A percentile compares a stretch with the other conserved stretches of the same genome.
These are phyloP conservation scores for Carallia pectinifolia DNA, from an alignment of 345 rosid genomes.

Conservation along the genomic window DNA sequence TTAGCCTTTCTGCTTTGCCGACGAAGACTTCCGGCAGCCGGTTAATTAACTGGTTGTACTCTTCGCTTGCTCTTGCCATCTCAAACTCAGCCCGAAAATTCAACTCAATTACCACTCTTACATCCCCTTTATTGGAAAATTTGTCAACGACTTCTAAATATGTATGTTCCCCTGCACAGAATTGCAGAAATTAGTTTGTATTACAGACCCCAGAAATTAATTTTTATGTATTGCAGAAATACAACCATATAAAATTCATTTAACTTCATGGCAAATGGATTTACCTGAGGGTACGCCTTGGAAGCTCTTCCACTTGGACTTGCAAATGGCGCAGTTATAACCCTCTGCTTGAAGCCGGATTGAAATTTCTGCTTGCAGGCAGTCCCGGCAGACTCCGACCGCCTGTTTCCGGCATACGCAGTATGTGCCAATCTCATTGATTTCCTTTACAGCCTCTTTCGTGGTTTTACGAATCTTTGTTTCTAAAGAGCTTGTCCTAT, in stretches of 20 bases:
- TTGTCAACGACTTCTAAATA: constrained; percentile 63
- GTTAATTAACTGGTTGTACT: constrained; percentile 48
- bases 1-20: constrained; percentile 72
- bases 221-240: too few species aligned
- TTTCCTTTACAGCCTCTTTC: constrained; percentile 49
- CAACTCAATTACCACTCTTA: constrained; percentile 64
- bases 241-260: not conserved
- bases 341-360: constrained; percentile 54
- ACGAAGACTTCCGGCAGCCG: constrained; percentile 66
- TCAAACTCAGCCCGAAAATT: constrained; percentile 75
- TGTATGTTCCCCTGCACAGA: constrained; percentile 55
- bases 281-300: constrained; percentile 69
- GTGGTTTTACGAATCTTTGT: constrained; percentile 60
- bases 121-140: constrained; percentile 46
- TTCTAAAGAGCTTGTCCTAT: constrained; percentile 63
- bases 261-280: not conserved
- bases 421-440: constrained; percentile 21
- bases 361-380: constrained; percentile 52
- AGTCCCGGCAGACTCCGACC: constrained; percentile 57
- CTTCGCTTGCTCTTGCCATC: constrained; percentile 69
- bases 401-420: constrained; percentile 52
- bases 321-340: constrained; percentile 56
- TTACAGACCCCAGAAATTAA: not conserved
- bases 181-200: not conserved
- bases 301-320: constrained; percentile 80